Conservation (phyloP, 1,284 basidiomycete species). For the Boletus mariae region DNA sequence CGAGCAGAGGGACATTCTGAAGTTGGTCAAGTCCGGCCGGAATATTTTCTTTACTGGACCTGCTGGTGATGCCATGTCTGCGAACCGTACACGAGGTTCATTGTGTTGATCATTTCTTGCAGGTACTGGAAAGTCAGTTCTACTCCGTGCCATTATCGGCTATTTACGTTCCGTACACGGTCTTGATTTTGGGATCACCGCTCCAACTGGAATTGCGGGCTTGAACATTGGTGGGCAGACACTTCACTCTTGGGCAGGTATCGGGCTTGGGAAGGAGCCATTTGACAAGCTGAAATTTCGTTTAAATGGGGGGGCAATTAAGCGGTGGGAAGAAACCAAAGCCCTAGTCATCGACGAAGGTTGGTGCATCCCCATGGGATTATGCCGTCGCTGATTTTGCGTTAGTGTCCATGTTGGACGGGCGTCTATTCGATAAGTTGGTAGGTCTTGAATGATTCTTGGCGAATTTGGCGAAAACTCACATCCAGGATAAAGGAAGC, state of each 20-base stretch:
- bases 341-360: conserved; percentile 73
- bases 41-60: conserved; percentile 83
- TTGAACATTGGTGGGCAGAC: conserved; percentile 79
- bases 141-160: conserved; percentile 69
- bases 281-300: conserved; percentile 46
- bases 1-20: conserved; percentile 58
- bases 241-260: conserved; percentile 73
- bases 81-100: background rate
- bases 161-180: conserved; percentile 40
- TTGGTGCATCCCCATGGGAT: conserved; percentile 30
- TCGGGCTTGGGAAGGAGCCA: conserved; percentile 60
- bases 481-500: conserved; percentile 23
- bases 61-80: conserved; percentile 47
- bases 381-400: background rate
- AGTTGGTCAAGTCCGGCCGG: conserved; percentile 52
- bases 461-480: background rate
- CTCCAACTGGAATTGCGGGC: conserved; percentile 78
- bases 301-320: conserved; percentile 39
- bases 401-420: conserved; percentile 59
- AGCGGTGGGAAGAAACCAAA: conserved; percentile 50
- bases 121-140: conserved; percentile 81
- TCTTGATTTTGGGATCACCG: conserved; percentile 67
- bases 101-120: conserved; percentile 12
- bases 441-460: conserved; percentile 29
- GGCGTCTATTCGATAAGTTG: conserved; percentile 63